A percentile compares a stretch with the other conserved stretches of the same genome.
Evolutionary conservation across 139 green algal species (phyloP).

Genomic region (Deuterostichococcus epilithicus): DNA sequence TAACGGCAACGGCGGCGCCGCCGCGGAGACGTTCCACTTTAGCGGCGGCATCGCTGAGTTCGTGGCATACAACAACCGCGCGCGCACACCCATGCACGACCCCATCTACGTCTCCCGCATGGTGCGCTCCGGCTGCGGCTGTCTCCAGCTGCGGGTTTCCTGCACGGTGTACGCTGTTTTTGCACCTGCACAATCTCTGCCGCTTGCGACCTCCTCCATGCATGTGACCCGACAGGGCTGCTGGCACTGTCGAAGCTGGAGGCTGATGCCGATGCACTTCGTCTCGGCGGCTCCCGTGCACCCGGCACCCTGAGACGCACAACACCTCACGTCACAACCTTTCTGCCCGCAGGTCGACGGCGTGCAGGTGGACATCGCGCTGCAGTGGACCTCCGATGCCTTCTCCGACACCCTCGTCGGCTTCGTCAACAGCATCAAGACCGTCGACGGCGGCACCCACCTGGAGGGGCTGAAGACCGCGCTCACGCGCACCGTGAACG

Average conservation of each 20-base stretch:
- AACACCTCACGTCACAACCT: too few relatives aligned
- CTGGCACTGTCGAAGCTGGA: too few relatives aligned
- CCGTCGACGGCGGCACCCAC: slow-evolving; percentile 92
- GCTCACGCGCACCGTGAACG: slow-evolving; percentile 83
- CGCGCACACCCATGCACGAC: slow-evolving; percentile 65
- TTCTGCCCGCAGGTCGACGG: slow-evolving; percentile 39
- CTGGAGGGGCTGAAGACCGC: slow-evolving; percentile 85
- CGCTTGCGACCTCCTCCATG: too few relatives aligned
- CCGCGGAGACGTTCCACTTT: slow-evolving; percentile 63
- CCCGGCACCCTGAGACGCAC: too few relatives aligned
- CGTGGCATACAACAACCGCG: slow-evolving; percentile 70
- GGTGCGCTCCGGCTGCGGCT: too few relatives aligned
- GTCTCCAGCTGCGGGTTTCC: too few relatives aligned
- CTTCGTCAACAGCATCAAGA: slow-evolving; percentile 97
- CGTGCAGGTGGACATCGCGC: slow-evolving; percentile 67
- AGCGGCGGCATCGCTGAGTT: slow-evolving; percentile 83
- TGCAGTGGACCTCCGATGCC: slow-evolving; percentile 87
- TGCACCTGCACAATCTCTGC: too few relatives aligned
- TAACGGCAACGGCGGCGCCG: slow-evolving; percentile 10
- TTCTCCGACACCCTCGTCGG: slow-evolving; percentile 83
- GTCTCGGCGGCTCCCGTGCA: too few relatives aligned
- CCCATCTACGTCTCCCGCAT: slow-evolving; percentile 52
- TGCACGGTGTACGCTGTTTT: too few relatives aligned
- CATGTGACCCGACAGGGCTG: too few relatives aligned
- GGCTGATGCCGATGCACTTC: too few relatives aligned